Conservation (phyloP, 192 early-diverging fungal genomes). For the Pilobolus umbonatus region DNA sequence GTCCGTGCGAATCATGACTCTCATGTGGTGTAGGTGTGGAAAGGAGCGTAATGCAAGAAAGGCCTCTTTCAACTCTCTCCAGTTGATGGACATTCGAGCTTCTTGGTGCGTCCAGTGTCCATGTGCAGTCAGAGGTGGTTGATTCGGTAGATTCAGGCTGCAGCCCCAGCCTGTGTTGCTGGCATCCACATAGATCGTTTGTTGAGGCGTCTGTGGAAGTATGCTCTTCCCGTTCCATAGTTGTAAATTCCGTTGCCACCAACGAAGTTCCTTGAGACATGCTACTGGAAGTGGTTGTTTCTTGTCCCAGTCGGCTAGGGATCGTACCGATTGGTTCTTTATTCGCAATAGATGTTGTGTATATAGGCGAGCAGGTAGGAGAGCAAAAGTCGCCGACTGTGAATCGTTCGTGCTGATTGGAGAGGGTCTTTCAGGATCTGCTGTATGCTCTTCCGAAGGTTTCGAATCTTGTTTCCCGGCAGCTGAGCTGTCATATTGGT, state of each 20-base stretch:
- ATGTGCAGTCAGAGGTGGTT: neutral
- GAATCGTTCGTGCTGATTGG: constrained; percentile 3
- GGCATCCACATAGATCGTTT: constrained; percentile 28
- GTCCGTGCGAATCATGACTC: neutral
- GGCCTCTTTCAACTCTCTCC: constrained; percentile 21
- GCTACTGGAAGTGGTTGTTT: neutral
- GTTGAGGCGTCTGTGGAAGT: constrained; percentile 14
- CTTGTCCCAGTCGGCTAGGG: neutral
- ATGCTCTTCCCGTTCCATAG: constrained; percentile 25
- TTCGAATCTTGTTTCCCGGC: constrained; percentile 22
- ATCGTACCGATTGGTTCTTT: constrained; percentile 23
- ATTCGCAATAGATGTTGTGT: constrained; percentile 16
- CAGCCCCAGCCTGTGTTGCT: constrained; percentile 26
- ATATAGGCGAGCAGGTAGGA: constrained; percentile 29
- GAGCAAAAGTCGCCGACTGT: constrained; percentile 23
- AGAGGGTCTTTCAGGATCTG: constrained; percentile 11
- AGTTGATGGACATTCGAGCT: constrained; percentile 20
- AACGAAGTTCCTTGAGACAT: constrained; percentile 4
- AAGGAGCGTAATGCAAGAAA: neutral
- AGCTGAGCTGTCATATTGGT: constrained; percentile 22
- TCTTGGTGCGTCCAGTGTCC: constrained; percentile 15
- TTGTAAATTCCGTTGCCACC: constrained; percentile 6
- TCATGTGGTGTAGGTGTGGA: neutral
- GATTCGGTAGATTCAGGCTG: neutral
- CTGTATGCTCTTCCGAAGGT: constrained; percentile 22